Percentiles rank a stretch among this genome's conserved stretches.
Conservation (phyloP, 805 yeast genomes). For the Pichia occidentalis region DNA sequence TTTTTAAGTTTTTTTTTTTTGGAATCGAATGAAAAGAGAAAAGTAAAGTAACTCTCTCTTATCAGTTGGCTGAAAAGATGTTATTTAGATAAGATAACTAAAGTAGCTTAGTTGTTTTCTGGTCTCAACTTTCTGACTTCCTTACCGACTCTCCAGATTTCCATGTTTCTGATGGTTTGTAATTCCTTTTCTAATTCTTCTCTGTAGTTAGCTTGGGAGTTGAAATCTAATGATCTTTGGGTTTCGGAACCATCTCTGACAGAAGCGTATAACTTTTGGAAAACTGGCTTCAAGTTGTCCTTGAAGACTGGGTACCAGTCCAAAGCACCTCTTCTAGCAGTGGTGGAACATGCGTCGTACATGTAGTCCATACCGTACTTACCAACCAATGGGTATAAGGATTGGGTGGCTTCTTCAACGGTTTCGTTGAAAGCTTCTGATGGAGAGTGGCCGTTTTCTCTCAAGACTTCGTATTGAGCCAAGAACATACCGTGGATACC, state of each 20-base stretch:
- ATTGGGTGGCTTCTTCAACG: conserved; percentile 99
- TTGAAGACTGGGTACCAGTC: conserved; percentile 99
- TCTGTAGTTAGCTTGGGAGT: conserved; percentile 97
- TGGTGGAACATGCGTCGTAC: conserved; percentile 99
- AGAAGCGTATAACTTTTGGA: conserved; percentile 90
- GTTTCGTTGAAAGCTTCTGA: conserved; percentile 99
- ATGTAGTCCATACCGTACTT: conserved; percentile 99
- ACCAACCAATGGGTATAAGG: conserved; percentile 97
- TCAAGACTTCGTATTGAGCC: conserved; percentile 98
- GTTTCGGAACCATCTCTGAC: conserved; percentile 97
- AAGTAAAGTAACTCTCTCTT: conserved; percentile 3
- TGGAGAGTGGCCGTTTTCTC: conserved; percentile 99
- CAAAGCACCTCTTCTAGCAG: conserved; percentile 99
- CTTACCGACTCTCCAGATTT: conserved; percentile 99
- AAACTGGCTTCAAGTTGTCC: conserved; percentile 97
- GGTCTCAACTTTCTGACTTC: conserved; percentile 99
- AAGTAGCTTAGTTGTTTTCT: conserved; percentile 88
- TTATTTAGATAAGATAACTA: conserved; percentile 1
- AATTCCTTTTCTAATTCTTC: conserved; percentile 92
- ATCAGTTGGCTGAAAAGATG: conserved; percentile 11
- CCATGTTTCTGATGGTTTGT: conserved; percentile 90
- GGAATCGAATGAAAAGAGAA: background rate
- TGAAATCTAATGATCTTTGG: conserved; percentile 95
- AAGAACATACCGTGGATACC: conserved; percentile 99
- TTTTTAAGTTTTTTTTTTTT: too few species aligned